Evolutionary conservation across 129 eudicot genomes (phyloP), one percentile per base, ranked within the genome.

Genomic region (Pseudognaphalium luteoalbum): DNA sequence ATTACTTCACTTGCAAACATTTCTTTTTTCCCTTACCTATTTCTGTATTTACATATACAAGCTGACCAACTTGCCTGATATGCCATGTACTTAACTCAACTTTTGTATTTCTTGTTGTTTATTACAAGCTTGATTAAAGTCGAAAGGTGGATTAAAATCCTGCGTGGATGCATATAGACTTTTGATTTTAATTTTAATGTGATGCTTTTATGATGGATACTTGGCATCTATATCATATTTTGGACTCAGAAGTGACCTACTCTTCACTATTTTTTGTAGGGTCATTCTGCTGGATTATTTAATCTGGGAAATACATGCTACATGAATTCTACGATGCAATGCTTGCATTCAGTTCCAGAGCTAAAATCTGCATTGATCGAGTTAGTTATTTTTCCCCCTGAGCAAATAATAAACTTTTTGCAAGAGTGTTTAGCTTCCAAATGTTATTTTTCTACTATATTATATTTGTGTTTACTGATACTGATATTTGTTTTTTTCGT

Each of bases 311-410:
- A 94, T 71, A 94, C 98, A 66, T 94, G 98, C 80, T 94, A 94
- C 86, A 94, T 94, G 98, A 94, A 94, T 77, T 94, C 98, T 32
- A 94, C 98, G 30, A 61, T 94, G 60, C 98, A 94, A 78, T 94
- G 98, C 82, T 72, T 94, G 81, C 98, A 94, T 85, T 89, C 93
- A 17, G 98, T 94, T 70, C 98, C 98, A 66, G 98, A 94, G 86
- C 86, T 94, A 76, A 94, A 94, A 83, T 91, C 98, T 82, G 91
- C 97, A 32, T 80, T 94, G 79, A 85, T 85, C 22, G 81, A 84
- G 98, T 94, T 32, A 85, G 88, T 85, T 68, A 6, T 59, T 37
- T 78, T 62, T 56, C 44, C 39, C 25, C 14, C 1, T 3, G n/a
- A 47, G 17, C 1, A 12, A 47, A 4, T 47, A 12, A 47, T 3